Conservation (phyloP, 306 rosid genomes). For the Begonia fuchsioides region DNA sequence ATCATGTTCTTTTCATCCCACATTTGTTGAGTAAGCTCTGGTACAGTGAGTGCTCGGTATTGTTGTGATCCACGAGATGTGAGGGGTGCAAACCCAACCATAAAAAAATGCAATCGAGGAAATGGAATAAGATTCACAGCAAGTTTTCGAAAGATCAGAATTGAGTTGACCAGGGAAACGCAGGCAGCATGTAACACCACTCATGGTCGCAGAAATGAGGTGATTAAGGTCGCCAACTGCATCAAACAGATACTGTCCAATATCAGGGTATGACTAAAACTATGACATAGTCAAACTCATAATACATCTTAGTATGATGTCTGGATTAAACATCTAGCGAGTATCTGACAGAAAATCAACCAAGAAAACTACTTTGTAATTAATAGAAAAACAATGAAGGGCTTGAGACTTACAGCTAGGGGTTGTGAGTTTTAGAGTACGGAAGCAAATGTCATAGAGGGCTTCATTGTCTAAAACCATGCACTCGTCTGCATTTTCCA, state of each 20-base stretch:
- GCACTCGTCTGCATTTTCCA: conserved; percentile 54
- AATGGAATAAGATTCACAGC: conserved; percentile 44
- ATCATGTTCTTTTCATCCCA: too few species aligned
- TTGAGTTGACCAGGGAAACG: conserved; percentile 50
- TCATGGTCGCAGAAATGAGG: conserved; percentile 44
- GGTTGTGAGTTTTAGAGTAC: too few species aligned
- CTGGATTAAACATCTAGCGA: too few species aligned
- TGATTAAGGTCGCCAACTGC: conserved; percentile 25
- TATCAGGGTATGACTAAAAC: too few species aligned
- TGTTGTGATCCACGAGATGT: conserved; percentile 29
- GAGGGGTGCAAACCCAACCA: conserved; percentile 38
- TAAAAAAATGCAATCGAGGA: conserved; percentile 38
- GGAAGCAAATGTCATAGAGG: too few species aligned
- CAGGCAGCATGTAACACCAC: conserved; percentile 48
- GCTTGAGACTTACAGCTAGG: background rate
- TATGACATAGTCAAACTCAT: too few species aligned
- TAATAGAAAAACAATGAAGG: too few species aligned
- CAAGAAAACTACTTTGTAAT: too few species aligned
- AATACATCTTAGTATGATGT: too few species aligned
- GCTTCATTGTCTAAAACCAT: conserved; percentile 49
- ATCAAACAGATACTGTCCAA: conserved; percentile 1
- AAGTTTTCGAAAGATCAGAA: conserved; percentile 35
- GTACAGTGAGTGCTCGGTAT: conserved; percentile 39
- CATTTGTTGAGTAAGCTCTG: conserved; percentile 25
- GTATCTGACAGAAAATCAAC: too few species aligned